Evolutionary conservation across 176 grass and related monocot genomes (phyloP).

Genomic region (Triticum urartu): DNA sequence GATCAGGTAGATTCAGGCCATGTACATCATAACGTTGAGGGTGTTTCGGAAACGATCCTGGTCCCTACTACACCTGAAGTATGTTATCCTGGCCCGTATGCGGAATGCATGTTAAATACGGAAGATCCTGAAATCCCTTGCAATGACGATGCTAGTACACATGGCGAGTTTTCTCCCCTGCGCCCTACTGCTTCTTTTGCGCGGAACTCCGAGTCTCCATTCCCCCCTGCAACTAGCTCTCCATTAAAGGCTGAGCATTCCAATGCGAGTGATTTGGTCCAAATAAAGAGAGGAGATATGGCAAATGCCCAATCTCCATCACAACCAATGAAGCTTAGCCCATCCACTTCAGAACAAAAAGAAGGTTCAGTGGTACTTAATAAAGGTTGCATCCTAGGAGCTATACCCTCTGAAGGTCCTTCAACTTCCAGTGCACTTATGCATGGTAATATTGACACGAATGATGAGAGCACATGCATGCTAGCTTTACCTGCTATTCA

Average conservation of each 20-base stretch:
- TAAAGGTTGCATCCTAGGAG: slow-evolving; percentile 32
- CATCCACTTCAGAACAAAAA: slow-evolving; percentile 49
- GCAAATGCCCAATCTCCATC: slow-evolving; percentile 31
- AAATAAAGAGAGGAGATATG: slow-evolving; percentile 47
- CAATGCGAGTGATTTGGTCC: slow-evolving; percentile 30
- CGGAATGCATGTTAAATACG: slow-evolving; percentile 48
- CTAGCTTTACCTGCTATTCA: slow-evolving; percentile 36
- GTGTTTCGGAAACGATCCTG: slow-evolving; percentile 40
- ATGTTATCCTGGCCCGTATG: slow-evolving; percentile 23
- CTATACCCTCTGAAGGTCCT: slow-evolving; percentile 37
- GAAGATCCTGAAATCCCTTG: slow-evolving; percentile 73
- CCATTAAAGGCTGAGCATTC: slow-evolving; percentile 37
- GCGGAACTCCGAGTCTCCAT: slow-evolving; percentile 30
- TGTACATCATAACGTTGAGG: slow-evolving; percentile 24
- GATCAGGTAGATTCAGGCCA: slow-evolving; percentile 34
- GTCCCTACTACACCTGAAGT: slow-evolving; percentile 39
- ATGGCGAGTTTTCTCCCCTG: slow-evolving; percentile 23
- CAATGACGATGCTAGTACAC: slow-evolving; percentile 50
- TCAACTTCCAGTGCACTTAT: slow-evolving; percentile 26
- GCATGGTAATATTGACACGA: slow-evolving; percentile 22
- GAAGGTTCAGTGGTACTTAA: slow-evolving; percentile 32
- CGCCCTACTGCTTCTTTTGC: slow-evolving; percentile 26
- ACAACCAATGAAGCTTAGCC: slow-evolving; percentile 18
- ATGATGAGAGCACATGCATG: slow-evolving; percentile 42
- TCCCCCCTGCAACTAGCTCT: slow-evolving; percentile 34